phyloP scores from a whole-genome alignment of 345 rosid species.

The Eucalyptus pumila region DNA sequence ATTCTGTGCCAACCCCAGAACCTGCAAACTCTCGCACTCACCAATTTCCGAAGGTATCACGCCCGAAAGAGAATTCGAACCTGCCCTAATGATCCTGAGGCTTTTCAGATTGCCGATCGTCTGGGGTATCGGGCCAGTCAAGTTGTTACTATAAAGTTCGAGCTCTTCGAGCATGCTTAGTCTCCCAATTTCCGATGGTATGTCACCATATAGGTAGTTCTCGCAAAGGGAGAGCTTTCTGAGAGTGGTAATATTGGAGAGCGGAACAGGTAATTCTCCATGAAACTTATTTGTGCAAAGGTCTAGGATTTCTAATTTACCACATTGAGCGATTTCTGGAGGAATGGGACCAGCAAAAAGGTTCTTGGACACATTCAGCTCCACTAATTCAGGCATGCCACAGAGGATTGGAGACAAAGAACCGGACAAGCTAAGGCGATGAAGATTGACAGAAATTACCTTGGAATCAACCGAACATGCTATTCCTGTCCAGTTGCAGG shows the following conservation, averaged over 20 bases:
- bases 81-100: conserved; percentile 54
- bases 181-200: conserved; percentile 44
- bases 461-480: conserved; percentile 21
- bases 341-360: conserved; percentile 49
- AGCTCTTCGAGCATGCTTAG: conserved; percentile 45
- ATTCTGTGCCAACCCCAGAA: conserved; percentile 78
- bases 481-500: conserved; percentile 65
- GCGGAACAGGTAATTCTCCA: conserved; percentile 43
- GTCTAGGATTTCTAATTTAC: conserved; percentile 32
- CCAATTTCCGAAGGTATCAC: conserved; percentile 59
- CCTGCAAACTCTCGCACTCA: conserved; percentile 51
- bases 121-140: conserved; percentile 54
- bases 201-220: conserved; percentile 39
- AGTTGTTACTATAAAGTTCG: conserved; percentile 57
- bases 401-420: conserved; percentile 47
- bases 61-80: conserved; percentile 55
- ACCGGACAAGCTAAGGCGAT: conserved; percentile 46
- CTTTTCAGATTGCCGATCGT: conserved; percentile 35
- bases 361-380: conserved; percentile 41
- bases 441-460: conserved; percentile 45
- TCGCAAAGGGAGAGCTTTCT: conserved; percentile 37
- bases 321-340: conserved; percentile 25
- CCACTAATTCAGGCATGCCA: conserved; percentile 22
- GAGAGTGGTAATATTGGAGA: conserved; percentile 32
- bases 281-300: conserved; percentile 68